These are phyloP conservation scores for Termitomyces sp. DNA, from an alignment of 768 basidiomycete genomes.

Conservation along the genomic window DNA sequence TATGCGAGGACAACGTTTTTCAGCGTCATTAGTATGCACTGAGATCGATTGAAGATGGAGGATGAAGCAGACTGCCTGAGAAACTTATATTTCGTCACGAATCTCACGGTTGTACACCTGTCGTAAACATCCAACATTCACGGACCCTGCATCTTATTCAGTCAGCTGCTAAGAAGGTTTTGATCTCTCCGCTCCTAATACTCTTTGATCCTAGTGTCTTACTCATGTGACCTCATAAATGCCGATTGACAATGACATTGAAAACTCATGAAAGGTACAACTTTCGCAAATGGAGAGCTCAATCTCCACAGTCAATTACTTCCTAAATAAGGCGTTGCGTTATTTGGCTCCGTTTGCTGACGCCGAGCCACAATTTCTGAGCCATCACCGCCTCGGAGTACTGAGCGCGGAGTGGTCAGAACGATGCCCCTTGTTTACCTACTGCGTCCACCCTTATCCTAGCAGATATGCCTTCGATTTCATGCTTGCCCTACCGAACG, in stretches of 20 bases:
- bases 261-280: neutral
- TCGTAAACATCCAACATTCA: conserved; percentile 4
- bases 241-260: neutral
- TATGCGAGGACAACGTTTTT: conserved; percentile 11
- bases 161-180: neutral
- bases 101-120: conserved; percentile 8
- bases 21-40: neutral
- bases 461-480: neutral
- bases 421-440: neutral
- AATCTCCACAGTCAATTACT: neutral
- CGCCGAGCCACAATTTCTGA: neutral
- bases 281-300: too few species aligned
- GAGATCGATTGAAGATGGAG: neutral
- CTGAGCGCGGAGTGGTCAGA: neutral
- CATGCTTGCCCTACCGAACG: neutral
- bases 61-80: conserved; percentile 2
- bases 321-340: conserved; percentile 1
- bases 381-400: neutral
- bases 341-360: conserved; percentile 1
- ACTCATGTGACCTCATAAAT: neutral
- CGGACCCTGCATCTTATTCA: conserved; percentile 4
- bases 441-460: neutral
- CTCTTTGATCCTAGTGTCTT: neutral
- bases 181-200: neutral
- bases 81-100: neutral